Conservation (phyloP, 768 basidiomycete species). For the Termitomyces sp. region DNA sequence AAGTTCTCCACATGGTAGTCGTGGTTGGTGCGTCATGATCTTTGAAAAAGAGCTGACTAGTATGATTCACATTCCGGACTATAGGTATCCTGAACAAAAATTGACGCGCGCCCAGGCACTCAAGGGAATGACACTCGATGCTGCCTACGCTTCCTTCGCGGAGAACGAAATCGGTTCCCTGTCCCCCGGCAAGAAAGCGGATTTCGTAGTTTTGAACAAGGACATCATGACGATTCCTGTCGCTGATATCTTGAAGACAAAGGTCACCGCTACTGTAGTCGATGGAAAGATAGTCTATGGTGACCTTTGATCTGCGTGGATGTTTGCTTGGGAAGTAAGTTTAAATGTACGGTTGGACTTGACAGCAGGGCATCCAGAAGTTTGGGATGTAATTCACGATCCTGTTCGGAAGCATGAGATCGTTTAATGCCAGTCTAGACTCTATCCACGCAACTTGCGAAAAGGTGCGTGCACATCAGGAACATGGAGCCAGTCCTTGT, state of each 20-base stretch:
- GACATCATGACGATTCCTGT: slow-evolving; percentile 71
- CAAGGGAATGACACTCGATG: slow-evolving; percentile 87
- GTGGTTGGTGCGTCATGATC: slow-evolving; percentile 65
- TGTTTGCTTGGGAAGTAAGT: not conserved
- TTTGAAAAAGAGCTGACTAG: not conserved
- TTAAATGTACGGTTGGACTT: not conserved
- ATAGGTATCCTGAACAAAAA: slow-evolving; percentile 76
- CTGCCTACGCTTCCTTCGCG: slow-evolving; percentile 84
- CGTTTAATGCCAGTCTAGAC: too few relatives aligned
- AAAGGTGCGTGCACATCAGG: too few relatives aligned
- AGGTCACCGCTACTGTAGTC: slow-evolving; percentile 69
- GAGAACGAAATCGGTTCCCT: slow-evolving; percentile 74
- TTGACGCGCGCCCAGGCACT: slow-evolving; percentile 80
- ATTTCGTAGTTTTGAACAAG: slow-evolving; percentile 80
- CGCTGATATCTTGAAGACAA: slow-evolving; percentile 60
- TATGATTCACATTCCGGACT: too few relatives aligned
- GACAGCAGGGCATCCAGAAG: too few relatives aligned
- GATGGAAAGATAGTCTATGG: slow-evolving; percentile 74
- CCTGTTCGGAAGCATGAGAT: too few relatives aligned
- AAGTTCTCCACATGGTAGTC: slow-evolving; percentile 75
- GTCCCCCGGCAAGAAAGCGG: slow-evolving; percentile 75
- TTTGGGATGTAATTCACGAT: too few relatives aligned
- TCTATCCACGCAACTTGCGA: too few relatives aligned
- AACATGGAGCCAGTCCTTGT: too few relatives aligned
- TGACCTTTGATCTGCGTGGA: slow-evolving; percentile 6